Percentiles rank a stretch among this genome's conserved stretches.
Evolutionary conservation across 768 basidiomycete species (phyloP).

Genomic region (Hygrophorus pudorinus): DNA sequence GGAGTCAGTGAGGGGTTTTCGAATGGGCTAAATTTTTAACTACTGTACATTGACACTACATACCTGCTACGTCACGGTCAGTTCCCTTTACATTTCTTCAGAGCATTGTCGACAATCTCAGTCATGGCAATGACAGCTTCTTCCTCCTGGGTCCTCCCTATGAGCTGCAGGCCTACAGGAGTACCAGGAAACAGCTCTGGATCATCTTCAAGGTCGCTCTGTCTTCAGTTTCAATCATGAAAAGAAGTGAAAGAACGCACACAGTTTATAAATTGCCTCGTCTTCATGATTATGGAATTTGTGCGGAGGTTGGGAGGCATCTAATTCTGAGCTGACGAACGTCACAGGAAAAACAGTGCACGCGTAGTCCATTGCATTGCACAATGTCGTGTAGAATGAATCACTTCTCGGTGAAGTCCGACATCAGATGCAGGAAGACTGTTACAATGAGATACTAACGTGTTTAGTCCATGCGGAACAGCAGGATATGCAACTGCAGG

Average conservation of each 20-base stretch:
- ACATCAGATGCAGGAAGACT: neutral
- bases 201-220: constrained; percentile 31
- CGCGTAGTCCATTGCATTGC: constrained; percentile 58
- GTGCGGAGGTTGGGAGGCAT: constrained; percentile 35
- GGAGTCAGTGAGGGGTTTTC: constrained; percentile 10
- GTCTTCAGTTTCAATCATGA: neutral
- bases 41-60: too few species aligned
- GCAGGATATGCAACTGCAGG: constrained; percentile 53
- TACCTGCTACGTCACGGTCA: too few species aligned
- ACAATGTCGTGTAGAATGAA: constrained; percentile 50
- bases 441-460: constrained; percentile 20
- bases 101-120: constrained; percentile 48
- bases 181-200: constrained; percentile 41
- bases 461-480: constrained; percentile 50
- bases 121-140: constrained; percentile 64
- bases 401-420: constrained; percentile 24
- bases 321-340: constrained; percentile 42
- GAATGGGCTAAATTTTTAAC: neutral
- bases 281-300: constrained; percentile 47
- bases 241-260: constrained; percentile 26
- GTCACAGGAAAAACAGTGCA: constrained; percentile 56
- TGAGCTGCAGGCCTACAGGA: constrained; percentile 58
- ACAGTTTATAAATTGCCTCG: constrained; percentile 38
- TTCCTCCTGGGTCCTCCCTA: constrained; percentile 60
- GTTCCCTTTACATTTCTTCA: constrained; percentile 17